Conservation (phyloP, 768 basidiomycete genomes). For the Suillus tomentosus region DNA sequence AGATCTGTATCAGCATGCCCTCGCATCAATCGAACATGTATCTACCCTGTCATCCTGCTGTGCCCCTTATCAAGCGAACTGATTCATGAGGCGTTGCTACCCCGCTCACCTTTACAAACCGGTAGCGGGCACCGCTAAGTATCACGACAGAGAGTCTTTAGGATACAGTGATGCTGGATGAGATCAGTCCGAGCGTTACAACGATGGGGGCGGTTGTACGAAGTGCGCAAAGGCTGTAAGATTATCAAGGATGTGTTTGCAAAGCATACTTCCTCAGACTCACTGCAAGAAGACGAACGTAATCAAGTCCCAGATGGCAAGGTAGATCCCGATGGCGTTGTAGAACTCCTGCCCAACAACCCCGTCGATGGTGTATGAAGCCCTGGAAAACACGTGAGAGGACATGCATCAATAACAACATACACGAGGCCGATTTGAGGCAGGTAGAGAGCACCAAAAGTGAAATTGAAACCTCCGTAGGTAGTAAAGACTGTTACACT, state of each 20-base stretch:
- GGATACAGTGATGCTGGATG: too few species aligned
- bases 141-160: too few species aligned
- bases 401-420: slow-evolving; percentile 6
- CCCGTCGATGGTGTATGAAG: slow-evolving; percentile 27
- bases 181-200: slow-evolving; percentile 20
- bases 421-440: slow-evolving; percentile 29
- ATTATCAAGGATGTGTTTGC: not conserved
- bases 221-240: slow-evolving; percentile 26
- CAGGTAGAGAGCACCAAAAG: slow-evolving; percentile 30
- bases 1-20: too few species aligned
- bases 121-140: too few species aligned
- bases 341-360: slow-evolving; percentile 28
- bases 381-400: slow-evolving; percentile 15
- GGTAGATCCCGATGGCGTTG: slow-evolving; percentile 29
- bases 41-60: too few species aligned
- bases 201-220: slow-evolving; percentile 28
- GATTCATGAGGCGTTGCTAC: too few species aligned
- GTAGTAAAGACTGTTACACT: slow-evolving; percentile 30
- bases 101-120: too few species aligned
- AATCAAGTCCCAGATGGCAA: slow-evolving; percentile 30
- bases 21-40: too few species aligned
- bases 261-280: slow-evolving; percentile 8
- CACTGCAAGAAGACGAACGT: too few species aligned
- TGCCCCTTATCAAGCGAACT: too few species aligned
- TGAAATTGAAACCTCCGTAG: slow-evolving; percentile 32